Percentiles rank a stretch among this genome's conserved stretches.
Conservation (phyloP, 176 grass and related monocot genomes). For the Phragmites australis region DNA sequence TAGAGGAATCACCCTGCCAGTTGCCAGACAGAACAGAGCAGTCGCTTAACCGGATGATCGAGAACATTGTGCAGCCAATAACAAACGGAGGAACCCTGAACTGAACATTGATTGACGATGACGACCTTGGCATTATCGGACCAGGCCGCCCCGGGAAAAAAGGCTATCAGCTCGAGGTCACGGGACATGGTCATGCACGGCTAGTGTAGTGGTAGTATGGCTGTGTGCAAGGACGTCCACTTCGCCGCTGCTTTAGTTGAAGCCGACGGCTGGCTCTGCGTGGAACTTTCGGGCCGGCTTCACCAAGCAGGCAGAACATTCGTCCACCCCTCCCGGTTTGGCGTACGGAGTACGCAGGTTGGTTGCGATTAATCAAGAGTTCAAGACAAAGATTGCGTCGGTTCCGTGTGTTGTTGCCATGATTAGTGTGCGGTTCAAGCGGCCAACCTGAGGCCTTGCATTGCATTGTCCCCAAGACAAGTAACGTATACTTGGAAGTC, state of each 20-base stretch:
- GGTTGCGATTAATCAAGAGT: neutral
- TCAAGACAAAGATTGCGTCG: neutral
- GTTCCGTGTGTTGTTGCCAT: neutral
- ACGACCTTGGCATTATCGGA: neutral
- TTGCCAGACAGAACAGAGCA: too few species aligned
- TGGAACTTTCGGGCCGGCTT: too few species aligned
- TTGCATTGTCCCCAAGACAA: constrained; percentile 11
- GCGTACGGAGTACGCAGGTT: neutral
- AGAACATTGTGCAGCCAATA: neutral
- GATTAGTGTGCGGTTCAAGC: constrained; percentile 26
- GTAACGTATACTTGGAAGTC: neutral
- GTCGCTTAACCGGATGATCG: too few species aligned
- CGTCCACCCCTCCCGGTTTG: neutral
- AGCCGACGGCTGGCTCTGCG: neutral
- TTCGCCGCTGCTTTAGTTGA: neutral
- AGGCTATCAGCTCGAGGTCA: neutral
- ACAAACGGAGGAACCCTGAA: neutral
- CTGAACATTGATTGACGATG: neutral
- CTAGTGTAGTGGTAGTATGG: neutral
- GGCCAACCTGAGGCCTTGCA: neutral
- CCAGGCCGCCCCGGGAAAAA: neutral
- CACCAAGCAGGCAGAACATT: too few species aligned
- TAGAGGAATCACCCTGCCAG: neutral
- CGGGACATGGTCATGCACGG: neutral
- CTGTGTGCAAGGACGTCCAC: neutral